These are phyloP conservation scores for Lumnitzera littorea DNA, from an alignment of 345 rosid genomes.

Conservation along the genomic window DNA sequence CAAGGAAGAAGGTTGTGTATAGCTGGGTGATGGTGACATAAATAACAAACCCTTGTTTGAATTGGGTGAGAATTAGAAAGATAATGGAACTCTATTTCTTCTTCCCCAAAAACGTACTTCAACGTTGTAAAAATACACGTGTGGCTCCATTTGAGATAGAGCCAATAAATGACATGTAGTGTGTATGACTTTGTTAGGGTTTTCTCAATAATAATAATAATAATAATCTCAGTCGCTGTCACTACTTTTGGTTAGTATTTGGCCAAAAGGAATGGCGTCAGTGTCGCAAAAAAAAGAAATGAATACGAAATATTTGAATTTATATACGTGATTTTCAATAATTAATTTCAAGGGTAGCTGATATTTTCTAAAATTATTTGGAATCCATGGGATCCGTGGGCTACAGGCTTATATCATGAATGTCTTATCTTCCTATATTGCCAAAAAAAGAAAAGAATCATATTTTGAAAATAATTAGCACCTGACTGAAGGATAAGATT, in stretches of 20 bases:
- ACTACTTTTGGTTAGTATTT: slow-evolving; percentile 11
- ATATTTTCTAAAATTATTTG: too few relatives aligned
- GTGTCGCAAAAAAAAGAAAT: slow-evolving; percentile 14
- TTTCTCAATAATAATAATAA: neutral
- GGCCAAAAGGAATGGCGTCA: slow-evolving; percentile 26
- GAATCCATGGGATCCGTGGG: neutral
- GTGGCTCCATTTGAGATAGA: slow-evolving; percentile 7
- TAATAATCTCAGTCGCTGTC: slow-evolving; percentile 19
- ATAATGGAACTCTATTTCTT: neutral
- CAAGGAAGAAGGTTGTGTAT: neutral
- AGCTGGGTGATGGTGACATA: slow-evolving; percentile 7
- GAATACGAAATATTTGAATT: slow-evolving; percentile 11
- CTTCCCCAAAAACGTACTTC: neutral
- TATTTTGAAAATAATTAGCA: too few relatives aligned
- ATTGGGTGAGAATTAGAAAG: slow-evolving; percentile 15
- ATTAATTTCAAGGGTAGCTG: too few relatives aligned
- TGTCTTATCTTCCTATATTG: neutral
- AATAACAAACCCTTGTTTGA: slow-evolving; percentile 2
- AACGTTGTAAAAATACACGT: slow-evolving; percentile 5
- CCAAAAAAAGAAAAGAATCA: too few relatives aligned
- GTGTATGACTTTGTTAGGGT: slow-evolving; percentile 9
- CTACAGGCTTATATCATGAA: neutral
- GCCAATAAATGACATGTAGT: neutral
- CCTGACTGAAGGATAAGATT: too few relatives aligned
- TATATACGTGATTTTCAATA: too few relatives aligned